Evolutionary conservation across 169 alveolate genomes (phyloP).

Genomic region (Cryptosporidium xiaoi): DNA sequence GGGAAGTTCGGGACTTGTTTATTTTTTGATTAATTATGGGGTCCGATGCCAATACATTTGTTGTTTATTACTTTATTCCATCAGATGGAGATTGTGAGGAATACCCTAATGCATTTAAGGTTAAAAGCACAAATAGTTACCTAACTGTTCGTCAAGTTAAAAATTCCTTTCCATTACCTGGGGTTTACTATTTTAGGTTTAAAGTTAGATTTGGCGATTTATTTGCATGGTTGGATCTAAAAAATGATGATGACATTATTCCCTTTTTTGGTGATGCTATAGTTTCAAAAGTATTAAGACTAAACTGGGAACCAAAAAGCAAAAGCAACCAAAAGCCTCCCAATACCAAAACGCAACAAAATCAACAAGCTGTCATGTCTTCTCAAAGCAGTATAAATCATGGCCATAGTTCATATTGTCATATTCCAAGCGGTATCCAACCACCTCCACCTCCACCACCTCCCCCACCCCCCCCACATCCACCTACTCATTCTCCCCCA

Average conservation of each 20-base stretch:
- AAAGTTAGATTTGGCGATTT: constrained; percentile 40
- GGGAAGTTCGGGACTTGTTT: too few species aligned
- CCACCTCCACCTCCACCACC: constrained; percentile 16
- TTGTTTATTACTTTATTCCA: constrained; percentile 62
- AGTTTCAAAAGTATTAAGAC: constrained; percentile 47
- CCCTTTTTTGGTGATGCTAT: constrained; percentile 58
- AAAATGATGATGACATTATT: constrained; percentile 39
- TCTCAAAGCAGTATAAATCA: background rate
- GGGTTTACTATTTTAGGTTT: constrained; percentile 59
- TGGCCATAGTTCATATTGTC: background rate
- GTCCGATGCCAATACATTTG: background rate
- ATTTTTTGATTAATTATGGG: background rate
- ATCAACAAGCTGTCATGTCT: background rate
- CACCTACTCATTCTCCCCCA: constrained; percentile 17
- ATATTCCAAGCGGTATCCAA: constrained; percentile 18
- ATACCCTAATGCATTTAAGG: constrained; percentile 43
- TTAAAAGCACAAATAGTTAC: background rate
- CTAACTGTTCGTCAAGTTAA: constrained; percentile 23
- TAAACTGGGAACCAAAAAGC: constrained; percentile 33
- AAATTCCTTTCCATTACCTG: constrained; percentile 52
- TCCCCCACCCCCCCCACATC: constrained; percentile 24
- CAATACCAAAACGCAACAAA: background rate
- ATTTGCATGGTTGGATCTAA: constrained; percentile 72
- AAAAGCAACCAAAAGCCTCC: background rate
- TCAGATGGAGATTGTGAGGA: constrained; percentile 58